phyloP scores from a whole-genome alignment of 1,139 yeast genomes.

The Nakaseomyces kungkrabaensis region DNA sequence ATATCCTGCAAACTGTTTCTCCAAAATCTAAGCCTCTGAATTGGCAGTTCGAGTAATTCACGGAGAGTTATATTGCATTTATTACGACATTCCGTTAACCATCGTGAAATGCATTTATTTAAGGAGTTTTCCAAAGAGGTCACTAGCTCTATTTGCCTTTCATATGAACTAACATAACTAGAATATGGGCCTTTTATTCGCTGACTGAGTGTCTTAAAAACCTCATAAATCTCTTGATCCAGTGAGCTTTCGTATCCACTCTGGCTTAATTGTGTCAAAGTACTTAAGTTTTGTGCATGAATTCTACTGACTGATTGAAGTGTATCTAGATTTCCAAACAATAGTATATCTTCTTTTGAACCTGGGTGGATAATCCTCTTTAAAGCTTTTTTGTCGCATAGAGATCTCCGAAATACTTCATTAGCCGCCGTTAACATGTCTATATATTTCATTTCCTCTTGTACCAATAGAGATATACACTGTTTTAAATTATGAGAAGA shows the following conservation, averaged over 20 bases:
- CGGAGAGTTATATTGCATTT: neutral
- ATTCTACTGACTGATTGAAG: conserved; percentile 28
- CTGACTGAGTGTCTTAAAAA: conserved; percentile 9
- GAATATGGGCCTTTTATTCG: conserved; percentile 30
- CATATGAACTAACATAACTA: conserved; percentile 20
- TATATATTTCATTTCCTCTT: conserved; percentile 25
- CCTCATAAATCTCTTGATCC: neutral
- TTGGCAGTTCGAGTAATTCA: conserved; percentile 15
- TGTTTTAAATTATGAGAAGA: neutral
- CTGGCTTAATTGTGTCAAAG: too few species aligned
- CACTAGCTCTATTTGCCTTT: conserved; percentile 20
- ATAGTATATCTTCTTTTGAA: conserved; percentile 5
- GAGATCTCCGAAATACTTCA: neutral
- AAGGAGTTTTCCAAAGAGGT: conserved; percentile 12
- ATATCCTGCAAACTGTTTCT: conserved; percentile 8
- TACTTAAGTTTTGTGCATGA: conserved; percentile 15
- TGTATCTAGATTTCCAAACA: conserved; percentile 33
- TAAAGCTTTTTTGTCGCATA: neutral
- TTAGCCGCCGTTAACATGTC: conserved; percentile 5
- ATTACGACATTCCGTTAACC: neutral
- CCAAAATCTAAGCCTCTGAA: conserved; percentile 18
- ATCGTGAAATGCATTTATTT: conserved; percentile 4
- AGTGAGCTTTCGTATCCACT: neutral
- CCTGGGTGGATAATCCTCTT: neutral
- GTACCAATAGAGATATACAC: conserved; percentile 8